phyloP scores from a whole-genome alignment of 2,329 filamentous ascomycete species.

The Ophiostoma ips region DNA sequence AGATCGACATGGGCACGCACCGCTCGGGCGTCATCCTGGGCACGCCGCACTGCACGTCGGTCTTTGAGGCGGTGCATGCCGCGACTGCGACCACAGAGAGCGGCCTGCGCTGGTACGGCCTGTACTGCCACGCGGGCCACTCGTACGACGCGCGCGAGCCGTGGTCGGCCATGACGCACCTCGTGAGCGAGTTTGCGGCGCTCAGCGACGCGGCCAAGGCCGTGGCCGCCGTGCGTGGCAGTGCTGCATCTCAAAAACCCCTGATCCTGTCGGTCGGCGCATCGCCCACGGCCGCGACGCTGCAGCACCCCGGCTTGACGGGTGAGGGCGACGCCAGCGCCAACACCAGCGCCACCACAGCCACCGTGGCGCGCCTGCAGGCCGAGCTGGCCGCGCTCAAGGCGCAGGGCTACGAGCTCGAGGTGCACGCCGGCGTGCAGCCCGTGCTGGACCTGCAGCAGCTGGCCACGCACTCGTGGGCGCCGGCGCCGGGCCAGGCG shows the following conservation, averaged over 20 bases:
- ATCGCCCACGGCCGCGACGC: slow-evolving; percentile 56
- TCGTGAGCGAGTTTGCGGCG: slow-evolving; percentile 46
- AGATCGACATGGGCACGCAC: slow-evolving; percentile 60
- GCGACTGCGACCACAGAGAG: slow-evolving; percentile 14
- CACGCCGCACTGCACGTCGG: slow-evolving; percentile 28
- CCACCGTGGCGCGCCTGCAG: slow-evolving; percentile 20
- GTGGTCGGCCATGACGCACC: slow-evolving; percentile 39
- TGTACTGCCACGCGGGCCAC: slow-evolving; percentile 63
- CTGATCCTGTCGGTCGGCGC: slow-evolving; percentile 58
- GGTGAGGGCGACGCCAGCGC: too few species aligned
- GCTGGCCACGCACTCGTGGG: slow-evolving; percentile 52
- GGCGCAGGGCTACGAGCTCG: slow-evolving; percentile 34
- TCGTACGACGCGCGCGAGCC: slow-evolving; percentile 49
- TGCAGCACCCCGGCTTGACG: slow-evolving; percentile 42
- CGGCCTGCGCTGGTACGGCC: slow-evolving; percentile 37
- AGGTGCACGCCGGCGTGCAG: slow-evolving; percentile 67
- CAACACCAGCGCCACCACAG: neutral
- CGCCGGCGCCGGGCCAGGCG: slow-evolving; percentile 15
- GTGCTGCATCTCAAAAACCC: slow-evolving; percentile 6
- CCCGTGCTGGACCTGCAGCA: slow-evolving; percentile 67
- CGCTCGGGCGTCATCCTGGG: slow-evolving; percentile 51
- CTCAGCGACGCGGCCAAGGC: slow-evolving; percentile 30
- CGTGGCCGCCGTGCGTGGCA: neutral
- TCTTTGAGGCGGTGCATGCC: slow-evolving; percentile 34
- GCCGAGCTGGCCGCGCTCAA: slow-evolving; percentile 25